phyloP scores from a whole-genome alignment of 169 alveolate species.

The Theileria parva region DNA sequence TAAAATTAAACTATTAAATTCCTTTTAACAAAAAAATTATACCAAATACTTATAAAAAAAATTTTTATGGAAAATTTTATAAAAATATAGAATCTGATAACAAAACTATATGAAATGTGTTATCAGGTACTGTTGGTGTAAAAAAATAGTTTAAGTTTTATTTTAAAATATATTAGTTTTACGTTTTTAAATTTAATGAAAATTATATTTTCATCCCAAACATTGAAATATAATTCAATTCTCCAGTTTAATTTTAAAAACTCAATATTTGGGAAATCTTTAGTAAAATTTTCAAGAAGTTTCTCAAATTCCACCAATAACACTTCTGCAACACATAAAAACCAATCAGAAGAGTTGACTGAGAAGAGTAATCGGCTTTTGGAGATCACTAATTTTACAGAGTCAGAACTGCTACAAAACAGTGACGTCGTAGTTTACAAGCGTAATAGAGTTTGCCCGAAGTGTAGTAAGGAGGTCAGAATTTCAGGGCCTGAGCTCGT shows the following conservation, averaged over 20 bases:
- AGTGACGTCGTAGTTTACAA: slow-evolving; percentile 63
- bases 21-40: no score
- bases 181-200: background rate
- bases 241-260: background rate
- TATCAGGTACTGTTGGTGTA: no score
- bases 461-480: slow-evolving; percentile 28
- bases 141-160: background rate
- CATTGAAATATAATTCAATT: background rate
- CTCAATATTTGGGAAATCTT: background rate
- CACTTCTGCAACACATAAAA: background rate
- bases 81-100: no score
- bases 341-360: background rate
- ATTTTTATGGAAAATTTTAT: no score
- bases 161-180: background rate
- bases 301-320: background rate
- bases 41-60: no score
- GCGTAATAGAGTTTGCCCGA: slow-evolving; percentile 54
- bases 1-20: no score
- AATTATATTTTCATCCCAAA: background rate
- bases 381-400: slow-evolving; percentile 26
- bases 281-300: background rate
- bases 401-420: slow-evolving; percentile 27
- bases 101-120: no score
- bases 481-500: slow-evolving; percentile 34
- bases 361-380: slow-evolving; percentile 37